Evolutionary conservation across 2,329 filamentous ascomycete genomes (phyloP), one percentile per base, ranked within the genome.

Genomic region (Xylariaceae sp.): DNA sequence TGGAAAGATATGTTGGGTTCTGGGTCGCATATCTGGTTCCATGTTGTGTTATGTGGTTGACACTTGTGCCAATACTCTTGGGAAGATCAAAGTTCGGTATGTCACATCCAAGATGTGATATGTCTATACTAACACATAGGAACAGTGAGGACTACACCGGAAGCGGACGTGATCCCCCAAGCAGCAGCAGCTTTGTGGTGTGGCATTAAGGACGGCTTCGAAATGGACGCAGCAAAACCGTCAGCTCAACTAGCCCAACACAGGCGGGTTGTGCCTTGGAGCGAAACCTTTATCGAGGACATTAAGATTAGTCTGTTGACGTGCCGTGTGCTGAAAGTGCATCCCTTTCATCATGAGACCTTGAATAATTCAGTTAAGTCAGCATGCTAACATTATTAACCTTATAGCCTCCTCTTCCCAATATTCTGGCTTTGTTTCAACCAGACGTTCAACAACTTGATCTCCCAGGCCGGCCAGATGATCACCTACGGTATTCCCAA

Each of bases 391-490:
- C 49, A 48, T 52, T 32, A n/a, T 41, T 4, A 44, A 20, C n/a
- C 14, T 21, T 2, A 1, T 20, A 53, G 56, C 6, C 40, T 55
- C 21, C 42, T 58, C 16, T 80, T 81, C 56, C 79, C 80, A 20
- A 75, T 82, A 57, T 84, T 81, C 72, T 85, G 81, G 79, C 74
- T 86, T 10, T 77, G 80, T 48, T 84, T 83, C 68, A 77, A 77
- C 52, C 83, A 85, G 64, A 82, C 84, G 69, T 79, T 79, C 60
- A 77, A 77, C 68, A 85, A 85, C 70, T 72, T 85, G 63, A 79
- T 83, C 56, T 79, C 80, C 18, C 81, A 84, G 67, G 79, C 78
- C 19, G 74, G 74, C 1, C 77, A 75, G 48, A 81, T 82, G 79
- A 58, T 70, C 12, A 72, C 77, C 3, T 69, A 77, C 52, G 79